These are phyloP conservation scores for Tausonia pullulans DNA, from an alignment of 1,284 basidiomycete genomes.

Conservation along the genomic window DNA sequence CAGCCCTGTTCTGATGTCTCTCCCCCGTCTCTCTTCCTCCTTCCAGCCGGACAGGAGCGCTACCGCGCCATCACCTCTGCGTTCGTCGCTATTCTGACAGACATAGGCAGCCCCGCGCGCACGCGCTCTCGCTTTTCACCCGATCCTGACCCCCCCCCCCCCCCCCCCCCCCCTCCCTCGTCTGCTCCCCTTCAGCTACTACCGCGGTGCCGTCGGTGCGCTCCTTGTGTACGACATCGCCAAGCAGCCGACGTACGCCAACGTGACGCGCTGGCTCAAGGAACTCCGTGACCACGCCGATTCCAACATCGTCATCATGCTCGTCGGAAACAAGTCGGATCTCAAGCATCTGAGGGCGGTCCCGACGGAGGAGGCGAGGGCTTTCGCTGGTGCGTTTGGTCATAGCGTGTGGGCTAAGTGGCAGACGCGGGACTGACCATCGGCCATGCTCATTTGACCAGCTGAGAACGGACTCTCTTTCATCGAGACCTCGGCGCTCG, in stretches of 20 bases:
- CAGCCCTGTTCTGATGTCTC: background rate
- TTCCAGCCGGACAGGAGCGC: constrained; percentile 86
- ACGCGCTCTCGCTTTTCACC: background rate
- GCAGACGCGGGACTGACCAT: background rate
- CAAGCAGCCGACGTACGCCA: constrained; percentile 91
- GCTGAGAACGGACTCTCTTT: constrained; percentile 79
- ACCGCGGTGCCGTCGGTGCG: constrained; percentile 85
- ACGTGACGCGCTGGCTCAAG: constrained; percentile 96
- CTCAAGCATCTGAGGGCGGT: constrained; percentile 94
- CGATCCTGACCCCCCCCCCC: background rate
- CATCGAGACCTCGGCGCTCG: constrained; percentile 98
- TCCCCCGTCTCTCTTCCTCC: background rate
- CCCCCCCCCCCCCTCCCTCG: background rate
- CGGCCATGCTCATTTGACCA: constrained; percentile 21
- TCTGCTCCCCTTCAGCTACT: background rate
- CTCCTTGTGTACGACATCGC: constrained; percentile 87
- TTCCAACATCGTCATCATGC: constrained; percentile 88
- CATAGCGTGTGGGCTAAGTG: constrained; percentile 37
- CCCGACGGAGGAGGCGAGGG: constrained; percentile 82
- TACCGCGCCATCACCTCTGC: constrained; percentile 98
- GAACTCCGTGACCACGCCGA: constrained; percentile 91
- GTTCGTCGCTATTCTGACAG: constrained; percentile 39
- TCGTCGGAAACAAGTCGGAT: constrained; percentile 95
- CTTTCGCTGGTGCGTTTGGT: constrained; percentile 57
- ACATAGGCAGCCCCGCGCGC: background rate